Evolutionary conservation across 805 yeast genomes (phyloP), one percentile per base, ranked within the genome.

Genomic region (Tetrapisispora fleetii): DNA sequence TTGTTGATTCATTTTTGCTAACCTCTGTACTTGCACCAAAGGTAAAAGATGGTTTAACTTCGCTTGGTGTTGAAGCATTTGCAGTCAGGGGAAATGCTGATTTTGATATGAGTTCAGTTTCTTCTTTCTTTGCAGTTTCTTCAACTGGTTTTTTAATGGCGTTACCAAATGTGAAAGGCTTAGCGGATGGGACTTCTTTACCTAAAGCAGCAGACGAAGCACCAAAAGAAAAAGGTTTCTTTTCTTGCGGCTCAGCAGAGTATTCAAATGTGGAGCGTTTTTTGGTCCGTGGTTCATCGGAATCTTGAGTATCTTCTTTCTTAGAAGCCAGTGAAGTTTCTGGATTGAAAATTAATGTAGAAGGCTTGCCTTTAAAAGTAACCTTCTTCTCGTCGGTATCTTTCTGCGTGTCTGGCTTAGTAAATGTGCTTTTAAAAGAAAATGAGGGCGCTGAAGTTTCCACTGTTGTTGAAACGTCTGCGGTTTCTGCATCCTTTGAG

Each of bases 41-140:
- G 21, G 40, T 40, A 38, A 49, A 48, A 17, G 48, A 17, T 30
- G 54, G 50, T 30, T 43, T 45, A 9, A 28, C 19, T 8, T n/a
- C 30, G 10, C 8, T 33, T 33, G 42, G 21, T 28, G 36, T 27
- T 33, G 28, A 11, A 6, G 18, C 49, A 28, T 51, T 48, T 37
- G 58, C 58, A 13, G 60, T 39, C 33, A 63, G 59, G 43, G 62
- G 62, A 40, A 64, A 64, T 24, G 46, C n/a, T 22, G 21, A 19
- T 49, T 48, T 50, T 6, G 17, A 27, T 30, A 10, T n/a, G 30
- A 16, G 27, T 14, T 13, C 28, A 21, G 35, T 8, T n/a, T 40
- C 24, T 21, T 21, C 22, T 14, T 27, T n/a, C 8, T 18, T 40
- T 18, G 39, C 37, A 14, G 39, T 32, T 6, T 33, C 28, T 4